Base-by-base conservation (phyloP, 2,329 filamentous ascomycete genomes). In the Colletotrichum tropicicola region DNA sequence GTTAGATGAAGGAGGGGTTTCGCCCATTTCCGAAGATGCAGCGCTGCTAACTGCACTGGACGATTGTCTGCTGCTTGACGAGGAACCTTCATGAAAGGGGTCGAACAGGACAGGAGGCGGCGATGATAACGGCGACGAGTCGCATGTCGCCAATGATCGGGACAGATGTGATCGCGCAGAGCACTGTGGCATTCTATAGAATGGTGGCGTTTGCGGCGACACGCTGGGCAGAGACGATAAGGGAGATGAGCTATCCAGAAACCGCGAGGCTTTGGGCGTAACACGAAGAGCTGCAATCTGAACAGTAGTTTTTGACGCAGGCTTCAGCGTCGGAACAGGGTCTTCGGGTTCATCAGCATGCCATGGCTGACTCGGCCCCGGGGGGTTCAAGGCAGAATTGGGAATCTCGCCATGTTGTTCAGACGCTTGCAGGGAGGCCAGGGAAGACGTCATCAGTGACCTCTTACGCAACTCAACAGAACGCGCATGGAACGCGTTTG, bases 71-170 rank as follows among this genome's bases (percentile, higher is more conserved):
- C 75, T 68, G 8, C 55, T 52, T 1, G 78, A 80, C 2, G 75
- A 77, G 8, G 77, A 77, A 25, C 69, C 71, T 5, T 78, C 73
- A 15, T 79, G 76, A 58, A 82, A 85, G 0, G 84, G 82, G 53
- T 89, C 85, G 58, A 85, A 87, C 9, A 85, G 75, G 19, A 80
- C 71, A 0, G 82, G 81, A 1, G 85, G 86, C 0, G 86, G 86
- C 1, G 86, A 88, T 0, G 86, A 88, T 12, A 88, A 76, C 0
- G 86, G 86, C 1, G 86, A 87, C 0, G 86, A 88, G 73, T 78
- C 81, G 21, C 55, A 55, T 7, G 27, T 32, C 37, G 55, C n/a
- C 21, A 23, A 35, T 1, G 28, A 47, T n/a, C 28, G 28, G 9
- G 27, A 25, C 15, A 53, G 55, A 28, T 25, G 53, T 4, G 60